Evolutionary conservation across 164 flowering plant genomes (phyloP), one percentile per base, ranked within the genome.

Genomic region (Sedum album): DNA sequence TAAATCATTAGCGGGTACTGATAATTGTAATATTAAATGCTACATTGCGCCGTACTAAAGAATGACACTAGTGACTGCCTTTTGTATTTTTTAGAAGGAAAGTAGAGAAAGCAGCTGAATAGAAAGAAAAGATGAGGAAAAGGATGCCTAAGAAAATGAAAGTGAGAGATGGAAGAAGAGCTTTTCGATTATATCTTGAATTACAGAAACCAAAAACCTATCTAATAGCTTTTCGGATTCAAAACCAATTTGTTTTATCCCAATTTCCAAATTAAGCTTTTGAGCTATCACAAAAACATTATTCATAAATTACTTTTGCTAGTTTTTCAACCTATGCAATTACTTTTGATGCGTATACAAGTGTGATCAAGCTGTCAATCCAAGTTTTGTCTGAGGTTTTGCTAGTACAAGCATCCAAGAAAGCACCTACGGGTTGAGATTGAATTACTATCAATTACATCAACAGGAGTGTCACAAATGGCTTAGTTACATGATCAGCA

Each of bases 361-460:
- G 38, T 35, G 7, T 7, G 38, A 35, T 35, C 38, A n/a, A n/a
- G n/a, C n/a, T n/a, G n/a, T n/a, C n/a, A n/a, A n/a, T n/a, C n/a
- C n/a, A n/a, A n/a, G n/a, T n/a, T n/a, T n/a, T n/a, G n/a, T n/a
- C 76, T 77, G 15, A 46, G 73, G 81, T 79, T 80, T 75, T 76
- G 78, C 68, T 74, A 72, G 70, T 70, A 35, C 38, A n/a, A 35
- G 38, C 7, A 3, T 35, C 38, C 38, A 35, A 35, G 7, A 35
- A 3, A 35, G 38, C 7, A n/a, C n/a, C n/a, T n/a, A n/a, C n/a
- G n/a, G n/a, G n/a, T n/a, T n/a, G n/a, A n/a, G n/a, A n/a, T n/a
- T n/a, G n/a, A n/a, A n/a, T n/a, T n/a, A n/a, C n/a, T n/a, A n/a
- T n/a, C n/a, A n/a, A n/a, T n/a, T n/a, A n/a, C n/a, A n/a, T 35